Conservation (phyloP, 2,329 filamentous ascomycete genomes). For the Fusarium coffeatum region DNA sequence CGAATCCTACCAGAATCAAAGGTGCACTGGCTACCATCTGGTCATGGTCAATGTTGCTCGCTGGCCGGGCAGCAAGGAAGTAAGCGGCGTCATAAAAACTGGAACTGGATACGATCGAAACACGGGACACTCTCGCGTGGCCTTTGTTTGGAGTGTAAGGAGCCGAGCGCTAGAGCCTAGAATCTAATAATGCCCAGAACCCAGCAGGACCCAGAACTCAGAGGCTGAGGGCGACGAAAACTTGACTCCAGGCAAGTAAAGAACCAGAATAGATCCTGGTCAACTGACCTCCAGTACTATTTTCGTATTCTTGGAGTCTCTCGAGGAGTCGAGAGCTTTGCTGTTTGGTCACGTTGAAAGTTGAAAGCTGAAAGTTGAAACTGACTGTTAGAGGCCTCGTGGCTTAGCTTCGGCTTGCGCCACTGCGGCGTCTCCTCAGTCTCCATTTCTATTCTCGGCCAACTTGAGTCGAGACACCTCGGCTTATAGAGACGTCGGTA, state of each 20-base stretch:
- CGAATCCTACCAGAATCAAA: conserved; percentile 1
- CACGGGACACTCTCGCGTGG: conserved; percentile 38
- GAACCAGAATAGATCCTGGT: not conserved
- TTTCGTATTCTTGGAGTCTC: not conserved
- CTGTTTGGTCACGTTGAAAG: conserved; percentile 15
- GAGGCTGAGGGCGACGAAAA: not conserved
- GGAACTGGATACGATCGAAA: conserved; percentile 33
- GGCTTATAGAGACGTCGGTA: not conserved
- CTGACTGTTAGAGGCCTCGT: conserved; percentile 16
- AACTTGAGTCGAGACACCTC: not conserved
- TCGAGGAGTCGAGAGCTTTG: not conserved
- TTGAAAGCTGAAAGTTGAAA: conserved; percentile 14
- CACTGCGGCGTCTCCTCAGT: conserved; percentile 22
- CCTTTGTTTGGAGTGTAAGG: conserved; percentile 32
- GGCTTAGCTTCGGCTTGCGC: conserved; percentile 27
- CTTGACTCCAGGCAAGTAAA: not conserved
- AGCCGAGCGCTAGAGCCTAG: not conserved
- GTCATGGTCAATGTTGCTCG: conserved; percentile 20
- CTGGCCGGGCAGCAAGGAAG: conserved; percentile 31
- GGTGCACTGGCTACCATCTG: conserved; percentile 34
- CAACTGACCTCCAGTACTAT: not conserved
- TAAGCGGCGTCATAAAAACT: conserved; percentile 19
- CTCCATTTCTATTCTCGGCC: conserved; percentile 23
- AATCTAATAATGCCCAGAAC: not conserved
- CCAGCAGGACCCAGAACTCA: not conserved